Evolutionary conservation across 305 asterid genomes (phyloP).

Genomic region (Fraxinus ornus): DNA sequence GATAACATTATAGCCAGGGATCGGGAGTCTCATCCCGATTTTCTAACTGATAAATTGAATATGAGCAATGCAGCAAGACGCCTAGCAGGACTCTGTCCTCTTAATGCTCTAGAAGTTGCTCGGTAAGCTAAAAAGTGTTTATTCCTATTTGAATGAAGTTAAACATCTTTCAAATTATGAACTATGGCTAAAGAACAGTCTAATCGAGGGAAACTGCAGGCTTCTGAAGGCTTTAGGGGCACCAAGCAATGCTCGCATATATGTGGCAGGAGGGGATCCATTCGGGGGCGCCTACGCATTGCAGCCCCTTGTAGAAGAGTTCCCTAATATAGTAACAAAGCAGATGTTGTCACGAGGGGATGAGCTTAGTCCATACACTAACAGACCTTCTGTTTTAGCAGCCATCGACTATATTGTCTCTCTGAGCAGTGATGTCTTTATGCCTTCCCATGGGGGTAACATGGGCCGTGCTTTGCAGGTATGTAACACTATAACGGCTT

Average conservation of each 20-base stretch:
- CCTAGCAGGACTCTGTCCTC: slow-evolving; percentile 66
- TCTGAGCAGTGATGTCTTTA: slow-evolving; percentile 54
- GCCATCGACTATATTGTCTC: slow-evolving; percentile 67
- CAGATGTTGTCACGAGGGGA: slow-evolving; percentile 41
- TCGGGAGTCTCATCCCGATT: slow-evolving; percentile 44
- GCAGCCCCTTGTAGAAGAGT: slow-evolving; percentile 46
- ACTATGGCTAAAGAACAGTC: background rate
- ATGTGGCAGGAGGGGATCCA: slow-evolving; percentile 65
- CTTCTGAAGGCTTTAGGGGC: slow-evolving; percentile 60
- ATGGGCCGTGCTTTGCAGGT: slow-evolving; percentile 73
- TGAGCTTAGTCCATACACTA: slow-evolving; percentile 55
- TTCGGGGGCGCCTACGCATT: slow-evolving; percentile 51
- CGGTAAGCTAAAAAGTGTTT: slow-evolving; percentile 26
- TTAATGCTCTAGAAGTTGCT: slow-evolving; percentile 52
- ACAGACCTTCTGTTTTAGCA: slow-evolving; percentile 47
- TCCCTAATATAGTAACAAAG: slow-evolving; percentile 50
- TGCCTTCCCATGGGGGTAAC: slow-evolving; percentile 68
- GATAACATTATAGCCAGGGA: slow-evolving; percentile 44
- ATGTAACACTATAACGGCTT: background rate
- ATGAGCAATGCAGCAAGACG: slow-evolving; percentile 42
- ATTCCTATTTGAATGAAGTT: background rate
- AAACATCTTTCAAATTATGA: background rate
- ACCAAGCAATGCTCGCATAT: slow-evolving; percentile 37
- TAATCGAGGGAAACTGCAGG: slow-evolving; percentile 22
- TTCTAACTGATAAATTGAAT: slow-evolving; percentile 51